Base-by-base conservation (phyloP, 1,284 basidiomycete genomes). In the Cystobasidium pallidum region DNA sequence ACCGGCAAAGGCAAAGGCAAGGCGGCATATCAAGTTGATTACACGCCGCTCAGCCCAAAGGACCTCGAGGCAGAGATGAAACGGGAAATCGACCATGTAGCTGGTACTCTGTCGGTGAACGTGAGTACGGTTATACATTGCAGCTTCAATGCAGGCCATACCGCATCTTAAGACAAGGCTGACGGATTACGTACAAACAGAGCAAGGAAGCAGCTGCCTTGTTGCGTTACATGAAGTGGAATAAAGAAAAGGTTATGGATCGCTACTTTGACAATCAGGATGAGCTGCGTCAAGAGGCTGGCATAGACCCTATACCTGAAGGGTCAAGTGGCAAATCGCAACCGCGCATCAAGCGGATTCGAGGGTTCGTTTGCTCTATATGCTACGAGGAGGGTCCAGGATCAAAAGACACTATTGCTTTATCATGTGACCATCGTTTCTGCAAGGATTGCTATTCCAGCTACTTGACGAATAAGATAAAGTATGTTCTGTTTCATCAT, bases 211-310 rank as follows among this genome's bases (percentile, higher is more conserved):
- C 94, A 1, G 86, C 89, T 0, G 84, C 94, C 57, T 85, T 99
- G 6, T 84, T 99, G 58, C 88, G 94, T 36, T 85, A 93, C 82
- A 88, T 91, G 84, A 85, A 86, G 58, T 99, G 95, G 95, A 98
- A 99, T 85, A 91, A 92, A 79, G 95, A 99, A 82, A 89, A 89
- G 73, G 86, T 98, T n/a, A 80, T 83, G 73, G 82, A 83, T 83
- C 89, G 90, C 80, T 96, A 92, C 82, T 94, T 94, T 91, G 93
- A 94, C 78, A 90, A 91, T 75, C 86, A 91, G 0, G 84, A 87
- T 19, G 82, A 84, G 10, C 86, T 93, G 3, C 86, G 89, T 49
- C 84, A 86, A 28, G 86, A 87, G 8, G 91, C 92, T 0, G 94
- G 93, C 21, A 80, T 85, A 1, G 81, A 49, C 45, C 17, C 62